phyloP scores from a whole-genome alignment of 768 basidiomycete species.

The Panellus pusillus region DNA sequence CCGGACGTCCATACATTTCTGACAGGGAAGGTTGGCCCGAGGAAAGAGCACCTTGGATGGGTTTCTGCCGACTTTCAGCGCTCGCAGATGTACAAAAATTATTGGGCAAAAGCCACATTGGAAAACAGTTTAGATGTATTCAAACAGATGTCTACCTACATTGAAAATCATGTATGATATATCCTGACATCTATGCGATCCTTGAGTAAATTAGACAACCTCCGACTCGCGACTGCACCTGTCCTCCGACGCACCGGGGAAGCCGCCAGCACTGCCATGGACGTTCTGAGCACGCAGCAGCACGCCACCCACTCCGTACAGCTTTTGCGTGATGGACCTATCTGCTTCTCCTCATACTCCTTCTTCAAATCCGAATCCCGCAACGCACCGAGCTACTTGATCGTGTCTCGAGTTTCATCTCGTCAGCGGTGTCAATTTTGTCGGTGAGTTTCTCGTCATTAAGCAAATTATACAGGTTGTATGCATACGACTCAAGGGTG shows the following conservation, averaged over 20 bases:
- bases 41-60: too few species aligned
- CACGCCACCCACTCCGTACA: constrained; percentile 68
- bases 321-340: constrained; percentile 76
- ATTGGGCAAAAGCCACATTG: too few species aligned
- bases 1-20: too few species aligned
- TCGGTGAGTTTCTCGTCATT: constrained; percentile 80
- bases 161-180: too few species aligned
- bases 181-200: too few species aligned
- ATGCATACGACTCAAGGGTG: constrained; percentile 88
- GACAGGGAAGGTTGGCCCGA: too few species aligned
- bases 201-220: too few species aligned
- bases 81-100: too few species aligned
- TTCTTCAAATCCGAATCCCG: constrained; percentile 91
- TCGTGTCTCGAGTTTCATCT: constrained; percentile 83
- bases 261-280: constrained; percentile 63
- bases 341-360: constrained; percentile 92
- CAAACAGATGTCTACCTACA: too few species aligned
- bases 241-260: constrained; percentile 70
- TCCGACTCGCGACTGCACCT: constrained; percentile 91
- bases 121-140: too few species aligned
- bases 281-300: constrained; percentile 28
- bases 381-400: constrained; percentile 80
- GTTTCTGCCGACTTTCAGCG: too few species aligned
- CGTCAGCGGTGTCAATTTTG: constrained; percentile 86
- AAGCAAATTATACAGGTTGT: constrained; percentile 92